Base-by-base conservation (phyloP, 257 asterid genomes). In the Nyctanthes arbortristis region DNA sequence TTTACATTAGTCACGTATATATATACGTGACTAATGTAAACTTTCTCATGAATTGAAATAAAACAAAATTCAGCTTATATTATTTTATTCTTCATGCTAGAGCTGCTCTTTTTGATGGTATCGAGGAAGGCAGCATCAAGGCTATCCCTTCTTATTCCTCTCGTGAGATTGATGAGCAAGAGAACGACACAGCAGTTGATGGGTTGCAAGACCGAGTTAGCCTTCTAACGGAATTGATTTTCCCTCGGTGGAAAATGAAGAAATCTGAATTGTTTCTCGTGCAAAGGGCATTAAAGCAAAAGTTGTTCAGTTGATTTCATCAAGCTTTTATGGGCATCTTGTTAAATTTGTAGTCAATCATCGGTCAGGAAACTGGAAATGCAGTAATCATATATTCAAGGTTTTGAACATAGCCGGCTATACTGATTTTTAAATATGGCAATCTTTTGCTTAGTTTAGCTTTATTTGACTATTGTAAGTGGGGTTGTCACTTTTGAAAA, bases 111-210 rank as follows among this genome's bases (percentile, higher is more conserved):
- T 90, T 93, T 75, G 97, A 93, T 81, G 98, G 97, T n/a, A 93
- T 93, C 67, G 98, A 93, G 83, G 97, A 93, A 80, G 97, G 97
- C 49, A 97, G 96, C 34, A 87, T 93, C 73, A 80, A 92, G 79
- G 91, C 92, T 73, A 82, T 92, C 0, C 80, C 93, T 1, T 84
- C 96, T 70, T 93, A 82, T 75, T 78, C 89, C 75, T 80, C 93
- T 69, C 93, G 88, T 66, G 97, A 93, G 83, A 90, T 93, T 80
- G 92, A 86, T 70, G 98, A 93, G 78, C 97, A 87, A 59, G 97
- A 93, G 82, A 93, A 90, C 72, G 94, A 93, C 31, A 82, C 75
- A 62, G 93, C 94, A 31, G 25, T 87, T 45, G 96, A 83, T 71
- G 96, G 98, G 57, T 78, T 89, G 71, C 93, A 90, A 77, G 98